Conservation (phyloP, 805 yeast species). For the Candida michaelii region DNA sequence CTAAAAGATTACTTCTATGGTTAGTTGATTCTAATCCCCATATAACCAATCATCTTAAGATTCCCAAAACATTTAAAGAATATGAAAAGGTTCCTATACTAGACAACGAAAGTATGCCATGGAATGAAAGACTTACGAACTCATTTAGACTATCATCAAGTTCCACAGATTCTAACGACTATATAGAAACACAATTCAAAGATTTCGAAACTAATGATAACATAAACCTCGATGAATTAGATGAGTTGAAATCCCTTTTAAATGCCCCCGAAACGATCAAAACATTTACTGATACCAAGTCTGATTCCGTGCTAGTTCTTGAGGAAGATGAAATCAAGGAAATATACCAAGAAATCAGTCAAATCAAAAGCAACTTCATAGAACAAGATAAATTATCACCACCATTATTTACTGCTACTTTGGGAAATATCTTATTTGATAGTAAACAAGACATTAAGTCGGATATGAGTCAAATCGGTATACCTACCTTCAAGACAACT, state of each 20-base stretch:
- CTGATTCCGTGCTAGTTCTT: not conserved
- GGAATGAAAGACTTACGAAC: constrained; percentile 27
- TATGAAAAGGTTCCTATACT: constrained; percentile 24
- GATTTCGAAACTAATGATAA: constrained; percentile 1
- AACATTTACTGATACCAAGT: not conserved
- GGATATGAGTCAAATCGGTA: not conserved
- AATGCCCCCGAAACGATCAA: constrained; percentile 6
- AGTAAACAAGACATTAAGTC: no score
- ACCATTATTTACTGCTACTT: constrained; percentile 35
- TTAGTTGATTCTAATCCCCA: constrained; percentile 33
- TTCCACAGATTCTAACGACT: not conserved
- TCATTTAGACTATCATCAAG: constrained; percentile 16
- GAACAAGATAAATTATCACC: constrained; percentile 18
- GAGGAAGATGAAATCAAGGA: constrained; percentile 18
- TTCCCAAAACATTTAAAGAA: constrained; percentile 15
- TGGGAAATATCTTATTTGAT: constrained; percentile 40
- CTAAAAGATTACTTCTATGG: constrained; percentile 42
- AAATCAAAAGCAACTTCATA: constrained; percentile 3
- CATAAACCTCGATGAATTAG: constrained; percentile 7
- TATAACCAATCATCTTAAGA: constrained; percentile 17
- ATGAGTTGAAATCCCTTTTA: constrained; percentile 9
- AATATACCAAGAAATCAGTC: constrained; percentile 19
- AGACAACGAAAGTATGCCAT: constrained; percentile 31
- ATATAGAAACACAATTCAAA: constrained; percentile 1
- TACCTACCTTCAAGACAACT: constrained; percentile 10